Evolutionary conservation across 176 grass and related monocot genomes (phyloP), one percentile per base, ranked within the genome.

Genomic region (Aegilops speltoides): DNA sequence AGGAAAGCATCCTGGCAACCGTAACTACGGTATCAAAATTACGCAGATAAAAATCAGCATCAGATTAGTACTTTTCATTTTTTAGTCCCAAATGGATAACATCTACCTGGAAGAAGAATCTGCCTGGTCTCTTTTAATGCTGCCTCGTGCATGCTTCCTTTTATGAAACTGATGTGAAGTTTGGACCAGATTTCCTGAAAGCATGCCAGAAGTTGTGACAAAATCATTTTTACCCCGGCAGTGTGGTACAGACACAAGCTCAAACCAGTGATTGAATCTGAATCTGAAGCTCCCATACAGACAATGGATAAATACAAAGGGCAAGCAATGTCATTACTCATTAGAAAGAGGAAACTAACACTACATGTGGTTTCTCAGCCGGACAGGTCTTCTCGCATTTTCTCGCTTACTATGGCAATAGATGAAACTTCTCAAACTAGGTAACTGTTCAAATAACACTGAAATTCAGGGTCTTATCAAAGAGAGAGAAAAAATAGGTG

Each of bases 81-180:
- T 82, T 59, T 64, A 73, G 54, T 85, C 72, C 56, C 40, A 85
- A 65, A 88, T 72, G 78, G 68, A 91, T 86, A 75, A 33, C 69
- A 91, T 80, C 85, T 84, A 84, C 85, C 81, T 72, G 64, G 52
- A 77, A 79, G 52, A 48, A 45, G 83, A 77, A 78, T 85, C 63
- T 45, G 52, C 23, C 7, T 41, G 38, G 46, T 41, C 69, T 56
- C n/a, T 76, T 88, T 80, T 32, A 77, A 80, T 33, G 82, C 50
- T 81, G 54, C 71, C 56, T 77, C 64, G 61, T 75, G 48, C 48
- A 52, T 54, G 76, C 66, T 60, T 77, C 12, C 77, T 46, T 73
- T 12, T 23, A 64, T 72, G 71, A 76, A 82, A 65, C 24, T 77
- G 38, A 26, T 73, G 28, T 19, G 8, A 61, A 48, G 43, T 54